Conservation (phyloP, 257 asterid genomes). For the Misopates orontium region DNA sequence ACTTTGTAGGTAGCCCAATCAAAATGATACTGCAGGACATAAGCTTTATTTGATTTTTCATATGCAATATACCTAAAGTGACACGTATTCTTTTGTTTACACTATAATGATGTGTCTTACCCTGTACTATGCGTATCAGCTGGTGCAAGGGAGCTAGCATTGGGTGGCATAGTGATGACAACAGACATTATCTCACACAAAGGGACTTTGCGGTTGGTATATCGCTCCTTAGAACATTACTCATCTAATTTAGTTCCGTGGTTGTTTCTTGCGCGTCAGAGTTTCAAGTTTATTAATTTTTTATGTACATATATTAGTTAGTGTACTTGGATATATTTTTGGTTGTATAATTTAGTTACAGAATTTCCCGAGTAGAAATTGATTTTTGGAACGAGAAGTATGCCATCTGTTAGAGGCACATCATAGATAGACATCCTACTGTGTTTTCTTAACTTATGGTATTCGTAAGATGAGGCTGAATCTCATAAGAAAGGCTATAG, state of each 20-base stretch:
- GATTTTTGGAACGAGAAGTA: background rate
- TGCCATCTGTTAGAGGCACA: background rate
- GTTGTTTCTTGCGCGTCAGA: background rate
- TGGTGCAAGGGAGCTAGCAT: slow-evolving; percentile 94
- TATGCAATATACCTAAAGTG: background rate
- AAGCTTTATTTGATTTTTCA: background rate
- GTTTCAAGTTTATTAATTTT: slow-evolving; percentile 15
- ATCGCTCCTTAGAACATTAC: slow-evolving; percentile 14
- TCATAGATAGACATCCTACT: background rate
- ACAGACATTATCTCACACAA: slow-evolving; percentile 84
- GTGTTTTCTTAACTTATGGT: slow-evolving; percentile 1
- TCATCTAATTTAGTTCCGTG: background rate
- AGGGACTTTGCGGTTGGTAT: slow-evolving; percentile 75
- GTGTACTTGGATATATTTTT: background rate
- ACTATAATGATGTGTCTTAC: slow-evolving; percentile 1
- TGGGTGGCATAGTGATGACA: slow-evolving; percentile 98
- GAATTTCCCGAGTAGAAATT: background rate
- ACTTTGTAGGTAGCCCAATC: background rate
- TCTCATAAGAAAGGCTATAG: background rate
- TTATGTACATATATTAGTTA: background rate
- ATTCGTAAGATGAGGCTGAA: slow-evolving; percentile 9
- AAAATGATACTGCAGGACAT: background rate
- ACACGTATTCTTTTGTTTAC: background rate
- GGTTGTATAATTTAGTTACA: background rate
- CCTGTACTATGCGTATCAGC: slow-evolving; percentile 39